A percentile compares a stretch with the other conserved stretches of the same genome.
Conservation (phyloP, 768 basidiomycete species). For the Naganishia friedmannii region DNA sequence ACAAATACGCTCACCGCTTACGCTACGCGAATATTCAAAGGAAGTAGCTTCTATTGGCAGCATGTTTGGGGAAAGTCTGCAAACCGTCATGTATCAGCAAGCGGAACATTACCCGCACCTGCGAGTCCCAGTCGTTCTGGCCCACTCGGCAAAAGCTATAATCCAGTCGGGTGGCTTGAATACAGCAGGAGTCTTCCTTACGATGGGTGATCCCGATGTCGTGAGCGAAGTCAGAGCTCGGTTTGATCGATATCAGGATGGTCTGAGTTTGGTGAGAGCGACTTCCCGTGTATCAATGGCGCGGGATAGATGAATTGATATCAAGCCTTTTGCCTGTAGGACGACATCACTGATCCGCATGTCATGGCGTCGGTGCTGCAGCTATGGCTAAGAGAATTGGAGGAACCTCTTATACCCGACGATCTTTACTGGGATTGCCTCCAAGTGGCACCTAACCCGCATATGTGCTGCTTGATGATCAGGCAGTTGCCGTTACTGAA, state of each 20-base stretch:
- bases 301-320: neutral
- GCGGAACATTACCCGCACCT: constrained; percentile 78
- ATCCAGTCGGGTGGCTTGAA: constrained; percentile 80
- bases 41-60: constrained; percentile 94
- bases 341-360: constrained; percentile 78
- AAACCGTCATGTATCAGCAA: constrained; percentile 77
- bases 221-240: constrained; percentile 84
- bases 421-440: constrained; percentile 91
- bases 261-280: constrained; percentile 61
- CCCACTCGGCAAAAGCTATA: constrained; percentile 88
- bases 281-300: neutral
- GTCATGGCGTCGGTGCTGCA: constrained; percentile 86
- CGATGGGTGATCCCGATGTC: constrained; percentile 83
- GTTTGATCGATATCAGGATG: constrained; percentile 84
- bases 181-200: constrained; percentile 86
- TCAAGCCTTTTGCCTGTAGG: constrained; percentile 27
- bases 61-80: constrained; percentile 85
- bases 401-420: constrained; percentile 85
- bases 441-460: constrained; percentile 61
- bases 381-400: constrained; percentile 86
- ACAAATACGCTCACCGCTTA: neutral
- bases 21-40: constrained; percentile 48
- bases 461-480: constrained; percentile 70
- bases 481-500: constrained; percentile 78
- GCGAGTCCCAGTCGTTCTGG: constrained; percentile 85